phyloP scores from a whole-genome alignment of 164 flowering plant genomes.

The Magnolia sinica region DNA sequence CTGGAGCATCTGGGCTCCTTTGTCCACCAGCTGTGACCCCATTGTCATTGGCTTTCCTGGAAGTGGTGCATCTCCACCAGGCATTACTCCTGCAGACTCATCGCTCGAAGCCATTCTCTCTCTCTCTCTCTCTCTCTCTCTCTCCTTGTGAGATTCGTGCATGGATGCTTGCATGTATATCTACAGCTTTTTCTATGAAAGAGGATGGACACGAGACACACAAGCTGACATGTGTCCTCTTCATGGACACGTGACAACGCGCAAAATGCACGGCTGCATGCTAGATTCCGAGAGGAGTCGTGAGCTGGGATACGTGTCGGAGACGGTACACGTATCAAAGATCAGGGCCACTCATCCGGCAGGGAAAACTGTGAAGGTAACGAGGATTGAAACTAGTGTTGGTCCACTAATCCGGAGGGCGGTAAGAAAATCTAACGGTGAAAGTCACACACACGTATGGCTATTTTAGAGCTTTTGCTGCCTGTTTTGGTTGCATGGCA shows the following conservation, averaged over 20 bases:
- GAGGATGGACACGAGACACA: neutral
- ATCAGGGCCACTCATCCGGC: no score
- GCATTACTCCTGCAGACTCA: constrained; percentile 22
- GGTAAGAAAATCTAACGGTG: no score
- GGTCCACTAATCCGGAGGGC: no score
- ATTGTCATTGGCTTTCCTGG: constrained; percentile 52
- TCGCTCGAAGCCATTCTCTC: constrained; percentile 53
- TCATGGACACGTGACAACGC: neutral
- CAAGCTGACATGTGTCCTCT: neutral
- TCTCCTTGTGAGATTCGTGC: no score
- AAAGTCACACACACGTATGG: no score
- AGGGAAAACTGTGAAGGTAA: no score
- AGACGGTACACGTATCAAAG: no score
- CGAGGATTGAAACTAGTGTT: no score
- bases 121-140: constrained; percentile 1
- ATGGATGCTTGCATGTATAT: no score
- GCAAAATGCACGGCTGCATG: neutral
- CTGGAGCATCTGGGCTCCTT: constrained; percentile 71
- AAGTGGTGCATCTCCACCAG: constrained; percentile 18
- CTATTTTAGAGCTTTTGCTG: no score
- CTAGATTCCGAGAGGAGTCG: neutral
- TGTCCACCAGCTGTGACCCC: constrained; percentile 46
- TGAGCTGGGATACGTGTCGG: no score
- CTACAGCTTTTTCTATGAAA: neutral
- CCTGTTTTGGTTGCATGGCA: no score